These are phyloP conservation scores for Diplodia mutila DNA, from an alignment of 2,329 filamentous ascomycete genomes.

Conservation along the genomic window DNA sequence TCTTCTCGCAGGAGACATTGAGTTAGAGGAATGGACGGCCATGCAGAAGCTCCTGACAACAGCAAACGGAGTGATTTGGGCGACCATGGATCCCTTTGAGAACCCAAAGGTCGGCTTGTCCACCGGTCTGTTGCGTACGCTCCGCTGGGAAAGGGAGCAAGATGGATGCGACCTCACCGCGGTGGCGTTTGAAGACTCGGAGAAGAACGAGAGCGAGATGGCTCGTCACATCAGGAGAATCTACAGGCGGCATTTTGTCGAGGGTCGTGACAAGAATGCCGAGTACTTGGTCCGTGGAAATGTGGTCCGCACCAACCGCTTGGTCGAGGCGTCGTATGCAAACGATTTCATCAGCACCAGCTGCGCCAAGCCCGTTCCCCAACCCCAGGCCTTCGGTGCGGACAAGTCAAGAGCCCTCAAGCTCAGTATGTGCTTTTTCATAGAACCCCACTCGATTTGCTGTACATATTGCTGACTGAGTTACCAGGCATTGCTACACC, in stretches of 20 bases:
- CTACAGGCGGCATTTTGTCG: constrained; percentile 10
- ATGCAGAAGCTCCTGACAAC: constrained; percentile 4
- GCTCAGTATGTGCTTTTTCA: background rate
- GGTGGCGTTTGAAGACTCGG: constrained; percentile 2
- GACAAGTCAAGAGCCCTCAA: constrained; percentile 12
- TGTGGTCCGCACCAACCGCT: constrained; percentile 13
- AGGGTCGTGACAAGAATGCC: constrained; percentile 8
- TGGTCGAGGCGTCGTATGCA: constrained; percentile 10
- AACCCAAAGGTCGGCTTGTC: constrained; percentile 21
- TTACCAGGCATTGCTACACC: constrained; percentile 6
- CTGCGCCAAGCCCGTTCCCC: constrained; percentile 9
- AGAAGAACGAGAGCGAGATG: constrained; percentile 17
- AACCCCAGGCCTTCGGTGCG: background rate
- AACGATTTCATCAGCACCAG: constrained; percentile 20
- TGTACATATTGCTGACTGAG: background rate
- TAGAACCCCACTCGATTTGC: background rate
- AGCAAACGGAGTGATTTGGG: constrained; percentile 19
- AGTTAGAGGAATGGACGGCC: constrained; percentile 1
- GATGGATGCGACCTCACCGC: constrained; percentile 6
- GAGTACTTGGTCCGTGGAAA: constrained; percentile 11
- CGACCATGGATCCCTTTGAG: constrained; percentile 8
- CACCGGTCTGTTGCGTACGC: constrained; percentile 21
- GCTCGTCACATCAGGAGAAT: constrained; percentile 19
- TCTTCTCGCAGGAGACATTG: constrained; percentile 7
- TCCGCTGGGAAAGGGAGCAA: constrained; percentile 10